Conservation (phyloP, 257 asterid genomes). For the Rehmannia glutinosa region DNA sequence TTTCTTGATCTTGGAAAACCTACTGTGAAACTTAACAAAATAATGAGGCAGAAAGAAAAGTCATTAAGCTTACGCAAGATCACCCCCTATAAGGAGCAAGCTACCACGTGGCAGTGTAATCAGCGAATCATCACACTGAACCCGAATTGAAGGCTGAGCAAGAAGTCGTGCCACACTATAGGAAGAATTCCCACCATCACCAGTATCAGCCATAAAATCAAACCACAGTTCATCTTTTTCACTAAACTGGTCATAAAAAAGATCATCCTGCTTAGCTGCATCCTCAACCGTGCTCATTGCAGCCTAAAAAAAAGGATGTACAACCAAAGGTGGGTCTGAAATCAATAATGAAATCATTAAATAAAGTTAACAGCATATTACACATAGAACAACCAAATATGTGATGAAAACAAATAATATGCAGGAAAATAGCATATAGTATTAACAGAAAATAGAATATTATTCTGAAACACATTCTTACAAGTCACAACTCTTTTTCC, state of each 20-base stretch:
- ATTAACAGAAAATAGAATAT: neutral
- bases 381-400: neutral
- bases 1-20: neutral
- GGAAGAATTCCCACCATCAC: constrained; percentile 98
- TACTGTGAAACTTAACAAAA: too few species aligned
- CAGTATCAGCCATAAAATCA: constrained; percentile 99
- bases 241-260: constrained; percentile 80
- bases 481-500: constrained; percentile 1
- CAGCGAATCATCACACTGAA: constrained; percentile 46
- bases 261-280: constrained; percentile 74
- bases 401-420: neutral
- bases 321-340: constrained; percentile 1
- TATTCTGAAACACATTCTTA: neutral
- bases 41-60: neutral
- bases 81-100: constrained; percentile 97
- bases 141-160: constrained; percentile 79
- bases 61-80: constrained; percentile 87
- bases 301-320: constrained; percentile 46
- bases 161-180: constrained; percentile 89
- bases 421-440: too few species aligned
- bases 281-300: constrained; percentile 94
- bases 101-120: constrained; percentile 71
- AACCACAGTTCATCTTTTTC: constrained; percentile 93
- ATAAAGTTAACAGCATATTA: constrained; percentile 1
- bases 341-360: too few species aligned